phyloP scores from a whole-genome alignment of 2,329 filamentous ascomycete genomes.

The Colletotrichum higginsianum region DNA sequence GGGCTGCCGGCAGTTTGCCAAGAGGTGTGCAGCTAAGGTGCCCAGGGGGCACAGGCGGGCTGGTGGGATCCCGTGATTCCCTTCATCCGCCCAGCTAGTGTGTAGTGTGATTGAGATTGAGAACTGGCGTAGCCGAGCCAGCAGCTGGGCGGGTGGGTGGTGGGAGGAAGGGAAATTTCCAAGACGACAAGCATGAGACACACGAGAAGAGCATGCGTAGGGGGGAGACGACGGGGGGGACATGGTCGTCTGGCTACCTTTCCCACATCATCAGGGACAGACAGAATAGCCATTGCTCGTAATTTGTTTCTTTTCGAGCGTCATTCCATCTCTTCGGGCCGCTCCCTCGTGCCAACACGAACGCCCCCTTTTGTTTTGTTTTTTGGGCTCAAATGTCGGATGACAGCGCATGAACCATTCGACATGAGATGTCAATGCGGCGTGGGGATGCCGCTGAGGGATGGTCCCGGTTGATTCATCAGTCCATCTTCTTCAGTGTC shows the following conservation, averaged over 20 bases:
- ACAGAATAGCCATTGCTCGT: neutral
- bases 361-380: slow-evolving; percentile 7
- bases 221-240: neutral
- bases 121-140: slow-evolving; percentile 1
- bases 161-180: neutral
- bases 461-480: slow-evolving; percentile 2
- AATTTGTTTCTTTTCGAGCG: neutral
- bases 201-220: neutral
- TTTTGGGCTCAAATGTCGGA: slow-evolving; percentile 13
- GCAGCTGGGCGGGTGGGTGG: neutral
- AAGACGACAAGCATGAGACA: neutral
- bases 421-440: slow-evolving; percentile 32
- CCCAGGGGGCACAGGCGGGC: slow-evolving; percentile 24
- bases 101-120: neutral
- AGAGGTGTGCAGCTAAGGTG: slow-evolving; percentile 15
- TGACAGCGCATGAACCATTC: slow-evolving; percentile 24
- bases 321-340: slow-evolving; percentile 8
- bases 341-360: slow-evolving; percentile 20
- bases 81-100: neutral
- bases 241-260: neutral
- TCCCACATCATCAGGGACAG: neutral
- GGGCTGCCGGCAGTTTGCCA: slow-evolving; percentile 36
- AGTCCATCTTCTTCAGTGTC: no score
- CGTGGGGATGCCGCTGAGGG: slow-evolving; percentile 1
- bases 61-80: neutral